phyloP scores from a whole-genome alignment of 2,329 filamentous ascomycete species.

The Hypoxylon sp. region DNA sequence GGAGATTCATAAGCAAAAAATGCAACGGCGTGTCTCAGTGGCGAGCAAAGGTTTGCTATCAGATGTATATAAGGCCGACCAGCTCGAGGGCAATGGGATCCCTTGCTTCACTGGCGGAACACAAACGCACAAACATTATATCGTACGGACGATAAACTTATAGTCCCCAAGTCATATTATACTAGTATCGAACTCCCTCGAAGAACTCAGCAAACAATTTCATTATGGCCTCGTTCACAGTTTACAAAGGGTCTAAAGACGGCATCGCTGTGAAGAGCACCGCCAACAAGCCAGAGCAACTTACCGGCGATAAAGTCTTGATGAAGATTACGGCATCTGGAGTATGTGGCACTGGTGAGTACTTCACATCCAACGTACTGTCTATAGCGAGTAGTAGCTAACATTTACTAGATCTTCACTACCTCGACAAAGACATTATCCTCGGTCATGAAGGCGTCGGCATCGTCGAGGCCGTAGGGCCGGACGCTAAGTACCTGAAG shows the following conservation, averaged over 20 bases:
- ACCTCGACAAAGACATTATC: conserved; percentile 54
- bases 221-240: conserved; percentile 65
- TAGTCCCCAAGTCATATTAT: background rate
- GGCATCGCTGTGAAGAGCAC: conserved; percentile 68
- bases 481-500: conserved; percentile 57
- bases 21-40: background rate
- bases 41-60: background rate
- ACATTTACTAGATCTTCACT: conserved; percentile 55
- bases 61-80: conserved; percentile 18
- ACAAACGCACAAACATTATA: conserved; percentile 12
- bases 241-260: conserved; percentile 74
- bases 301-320: conserved; percentile 70
- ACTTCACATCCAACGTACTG: no score
- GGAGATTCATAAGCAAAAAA: background rate
- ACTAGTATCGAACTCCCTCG: background rate
- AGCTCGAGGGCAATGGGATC: background rate
- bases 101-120: conserved; percentile 1
- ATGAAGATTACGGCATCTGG: conserved; percentile 76
- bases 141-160: background rate
- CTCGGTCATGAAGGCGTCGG: conserved; percentile 68
- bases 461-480: conserved; percentile 60
- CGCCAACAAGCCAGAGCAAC: conserved; percentile 62
- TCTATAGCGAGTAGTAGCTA: conserved; percentile 54
- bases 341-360: conserved; percentile 71
- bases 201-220: background rate